phyloP scores from a whole-genome alignment of 2,329 filamentous ascomycete species.

The Fusarium xylarioides region DNA sequence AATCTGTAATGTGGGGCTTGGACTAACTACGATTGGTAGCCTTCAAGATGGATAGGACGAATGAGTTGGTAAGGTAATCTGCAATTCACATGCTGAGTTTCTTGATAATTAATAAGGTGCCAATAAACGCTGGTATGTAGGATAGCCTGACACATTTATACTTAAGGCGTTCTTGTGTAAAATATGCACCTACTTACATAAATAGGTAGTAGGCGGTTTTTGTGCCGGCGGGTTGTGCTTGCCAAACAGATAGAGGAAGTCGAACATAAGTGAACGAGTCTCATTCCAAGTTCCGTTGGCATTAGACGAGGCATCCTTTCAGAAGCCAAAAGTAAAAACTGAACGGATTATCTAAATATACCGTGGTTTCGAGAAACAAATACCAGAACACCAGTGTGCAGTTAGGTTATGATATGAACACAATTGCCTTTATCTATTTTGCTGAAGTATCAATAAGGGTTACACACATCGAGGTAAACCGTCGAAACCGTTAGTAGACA shows the following conservation, averaged over 20 bases:
- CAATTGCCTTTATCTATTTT: neutral
- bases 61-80: neutral
- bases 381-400: neutral
- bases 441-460: neutral
- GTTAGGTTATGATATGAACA: neutral
- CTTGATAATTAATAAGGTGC: neutral
- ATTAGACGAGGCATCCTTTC: no score
- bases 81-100: neutral
- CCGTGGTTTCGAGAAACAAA: neutral
- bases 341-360: neutral
- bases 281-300: no score
- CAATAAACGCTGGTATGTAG: neutral
- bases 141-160: neutral
- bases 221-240: neutral
- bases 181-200: neutral
- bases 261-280: neutral
- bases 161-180: neutral
- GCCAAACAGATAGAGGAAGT: no score
- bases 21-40: neutral
- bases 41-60: neutral
- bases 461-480: neutral
- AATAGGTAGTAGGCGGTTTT: no score
- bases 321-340: neutral
- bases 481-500: neutral
- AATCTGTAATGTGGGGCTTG: conserved; percentile 3